These are phyloP conservation scores for Onygenales sp. DNA, from an alignment of 2,329 filamentous ascomycete species.

Conservation along the genomic window DNA sequence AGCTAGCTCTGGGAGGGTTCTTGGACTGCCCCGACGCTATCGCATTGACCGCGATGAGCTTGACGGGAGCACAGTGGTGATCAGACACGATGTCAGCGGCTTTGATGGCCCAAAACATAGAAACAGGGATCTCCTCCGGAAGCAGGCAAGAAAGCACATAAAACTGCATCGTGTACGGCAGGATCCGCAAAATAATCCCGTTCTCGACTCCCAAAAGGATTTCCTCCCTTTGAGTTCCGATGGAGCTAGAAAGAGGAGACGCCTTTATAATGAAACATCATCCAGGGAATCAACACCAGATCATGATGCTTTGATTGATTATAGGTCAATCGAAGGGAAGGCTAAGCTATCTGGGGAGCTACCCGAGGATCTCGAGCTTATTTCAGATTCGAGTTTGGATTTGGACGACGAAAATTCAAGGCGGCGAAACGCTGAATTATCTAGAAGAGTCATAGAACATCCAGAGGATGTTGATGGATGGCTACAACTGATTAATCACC, in stretches of 20 bases:
- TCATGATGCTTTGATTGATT: slow-evolving; percentile 45
- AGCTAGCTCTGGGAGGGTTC: slow-evolving; percentile 56
- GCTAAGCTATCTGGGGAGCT: slow-evolving; percentile 40
- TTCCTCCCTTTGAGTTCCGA: slow-evolving; percentile 22
- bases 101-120: slow-evolving; percentile 38
- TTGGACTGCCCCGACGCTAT: slow-evolving; percentile 54
- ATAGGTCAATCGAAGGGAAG: slow-evolving; percentile 57
- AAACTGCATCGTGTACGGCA: slow-evolving; percentile 19
- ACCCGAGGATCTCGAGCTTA: slow-evolving; percentile 40
- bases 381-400: slow-evolving; percentile 39
- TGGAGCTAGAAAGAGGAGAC: slow-evolving; percentile 32
- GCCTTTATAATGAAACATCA: slow-evolving; percentile 14
- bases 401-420: slow-evolving; percentile 35
- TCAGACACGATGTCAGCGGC: slow-evolving; percentile 21
- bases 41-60: slow-evolving; percentile 57
- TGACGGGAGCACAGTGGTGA: slow-evolving; percentile 29
- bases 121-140: slow-evolving; percentile 32
- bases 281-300: slow-evolving; percentile 27
- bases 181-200: slow-evolving; percentile 10
- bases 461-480: slow-evolving; percentile 63
- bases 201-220: slow-evolving; percentile 19
- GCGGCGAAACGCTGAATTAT: slow-evolving; percentile 45
- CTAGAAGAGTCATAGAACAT: slow-evolving; percentile 52
- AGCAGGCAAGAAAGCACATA: slow-evolving; percentile 10
- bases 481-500: slow-evolving; percentile 69